phyloP scores from a whole-genome alignment of 371 early-diverging fungal genomes.

The Edhazardia aedis region DNA sequence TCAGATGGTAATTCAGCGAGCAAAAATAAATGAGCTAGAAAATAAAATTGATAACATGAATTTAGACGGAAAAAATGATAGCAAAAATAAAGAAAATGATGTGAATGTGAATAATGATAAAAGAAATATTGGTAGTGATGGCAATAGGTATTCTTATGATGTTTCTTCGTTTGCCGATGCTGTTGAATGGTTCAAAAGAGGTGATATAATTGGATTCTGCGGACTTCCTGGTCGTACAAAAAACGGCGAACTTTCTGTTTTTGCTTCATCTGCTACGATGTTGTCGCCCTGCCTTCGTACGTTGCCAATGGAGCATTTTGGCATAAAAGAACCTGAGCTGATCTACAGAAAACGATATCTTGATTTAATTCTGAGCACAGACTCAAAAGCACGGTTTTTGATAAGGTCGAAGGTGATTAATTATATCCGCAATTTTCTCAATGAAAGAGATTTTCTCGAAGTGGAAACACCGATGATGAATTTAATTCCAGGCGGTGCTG shows the following conservation, averaged over 20 bases:
- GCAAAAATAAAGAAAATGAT: background rate
- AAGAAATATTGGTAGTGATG: too few species aligned
- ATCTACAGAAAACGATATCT: slow-evolving; percentile 91
- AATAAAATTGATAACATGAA: background rate
- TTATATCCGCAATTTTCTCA: slow-evolving; percentile 74
- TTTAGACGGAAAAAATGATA: background rate
- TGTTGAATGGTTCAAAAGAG: slow-evolving; percentile 53
- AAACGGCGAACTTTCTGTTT: slow-evolving; percentile 80
- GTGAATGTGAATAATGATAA: too few species aligned
- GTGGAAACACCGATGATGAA: slow-evolving; percentile 99
- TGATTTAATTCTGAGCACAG: slow-evolving; percentile 89
- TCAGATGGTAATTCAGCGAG: slow-evolving; percentile 23
- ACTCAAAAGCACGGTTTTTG: slow-evolving; percentile 72
- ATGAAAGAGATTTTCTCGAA: slow-evolving; percentile 76
- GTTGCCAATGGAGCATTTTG: slow-evolving; percentile 78
- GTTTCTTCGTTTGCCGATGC: background rate
- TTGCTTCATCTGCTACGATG: slow-evolving; percentile 60
- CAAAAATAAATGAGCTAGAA: slow-evolving; percentile 2
- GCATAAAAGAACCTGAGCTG: slow-evolving; percentile 71
- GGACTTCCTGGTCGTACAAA: slow-evolving; percentile 76
- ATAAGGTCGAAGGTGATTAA: slow-evolving; percentile 69
- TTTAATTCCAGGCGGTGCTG: slow-evolving; percentile 91
- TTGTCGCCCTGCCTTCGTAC: slow-evolving; percentile 82
- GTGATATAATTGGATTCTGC: slow-evolving; percentile 84
- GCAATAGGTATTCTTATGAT: too few species aligned